These are phyloP conservation scores for Nigrospora osmanthi DNA, from an alignment of 2,329 filamentous ascomycete species.

Conservation along the genomic window DNA sequence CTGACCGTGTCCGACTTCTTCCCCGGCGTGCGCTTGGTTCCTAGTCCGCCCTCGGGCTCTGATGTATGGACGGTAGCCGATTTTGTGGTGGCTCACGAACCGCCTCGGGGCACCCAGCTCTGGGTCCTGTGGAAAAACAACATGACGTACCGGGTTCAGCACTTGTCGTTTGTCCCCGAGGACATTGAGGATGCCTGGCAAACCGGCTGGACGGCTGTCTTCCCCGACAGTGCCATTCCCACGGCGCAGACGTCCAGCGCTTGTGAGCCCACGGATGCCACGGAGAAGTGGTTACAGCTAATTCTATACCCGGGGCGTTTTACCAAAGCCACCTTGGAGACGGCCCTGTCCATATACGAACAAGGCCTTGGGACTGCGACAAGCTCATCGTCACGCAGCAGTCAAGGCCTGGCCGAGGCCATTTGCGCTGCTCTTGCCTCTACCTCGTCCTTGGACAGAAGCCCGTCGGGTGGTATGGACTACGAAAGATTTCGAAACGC, in stretches of 20 bases:
- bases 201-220: slow-evolving; percentile 62
- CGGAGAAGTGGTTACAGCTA: slow-evolving; percentile 79
- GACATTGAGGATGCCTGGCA: slow-evolving; percentile 56
- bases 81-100: slow-evolving; percentile 55
- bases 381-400: slow-evolving; percentile 29
- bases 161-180: slow-evolving; percentile 63
- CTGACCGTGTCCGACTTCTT: slow-evolving; percentile 67
- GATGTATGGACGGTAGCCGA: slow-evolving; percentile 76
- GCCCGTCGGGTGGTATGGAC: slow-evolving; percentile 58
- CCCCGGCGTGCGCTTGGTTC: slow-evolving; percentile 53
- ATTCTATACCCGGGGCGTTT: slow-evolving; percentile 81
- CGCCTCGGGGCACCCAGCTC: slow-evolving; percentile 48
- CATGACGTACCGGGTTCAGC: slow-evolving; percentile 66
- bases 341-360: slow-evolving; percentile 75
- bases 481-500: slow-evolving; percentile 67
- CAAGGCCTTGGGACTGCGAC: slow-evolving; percentile 44
- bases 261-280: slow-evolving; percentile 60
- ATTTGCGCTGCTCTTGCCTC: slow-evolving; percentile 66
- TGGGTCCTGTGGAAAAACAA: slow-evolving; percentile 86
- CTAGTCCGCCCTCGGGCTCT: slow-evolving; percentile 61
- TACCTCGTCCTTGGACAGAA: slow-evolving; percentile 57
- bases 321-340: slow-evolving; percentile 70
- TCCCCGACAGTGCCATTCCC: slow-evolving; percentile 48
- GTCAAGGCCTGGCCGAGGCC: slow-evolving; percentile 62
- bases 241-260: slow-evolving; percentile 50